Evolutionary conservation across 495 filamentous ascomycete genomes (phyloP).

Genomic region (Hypoxylon subgilvum): DNA sequence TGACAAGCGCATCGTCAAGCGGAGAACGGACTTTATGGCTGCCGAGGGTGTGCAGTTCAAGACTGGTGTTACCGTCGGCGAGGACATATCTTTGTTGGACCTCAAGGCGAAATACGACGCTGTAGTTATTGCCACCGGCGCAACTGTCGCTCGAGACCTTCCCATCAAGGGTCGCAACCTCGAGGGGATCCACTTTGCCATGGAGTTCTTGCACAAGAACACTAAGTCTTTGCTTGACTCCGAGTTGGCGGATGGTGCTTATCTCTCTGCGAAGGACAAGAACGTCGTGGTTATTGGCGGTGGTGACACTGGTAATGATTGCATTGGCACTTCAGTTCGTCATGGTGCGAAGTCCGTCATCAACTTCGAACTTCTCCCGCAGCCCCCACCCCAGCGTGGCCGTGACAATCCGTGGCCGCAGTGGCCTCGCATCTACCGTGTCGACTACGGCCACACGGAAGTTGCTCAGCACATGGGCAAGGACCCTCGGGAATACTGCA

Average conservation of each 20-base stretch:
- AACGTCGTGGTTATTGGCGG: constrained; percentile 97
- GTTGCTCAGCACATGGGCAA: constrained; percentile 97
- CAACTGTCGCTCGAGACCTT: constrained; percentile 94
- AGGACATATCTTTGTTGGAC: constrained; percentile 76
- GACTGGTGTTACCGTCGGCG: constrained; percentile 77
- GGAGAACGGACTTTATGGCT: constrained; percentile 94
- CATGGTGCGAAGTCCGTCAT: constrained; percentile 95
- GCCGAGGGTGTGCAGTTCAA: constrained; percentile 87
- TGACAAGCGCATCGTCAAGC: constrained; percentile 97
- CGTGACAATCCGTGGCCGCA: constrained; percentile 99
- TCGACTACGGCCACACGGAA: constrained; percentile 96
- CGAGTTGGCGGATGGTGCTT: constrained; percentile 79
- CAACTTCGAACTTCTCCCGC: constrained; percentile 97
- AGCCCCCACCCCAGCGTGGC: constrained; percentile 91
- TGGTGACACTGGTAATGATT: constrained; percentile 99
- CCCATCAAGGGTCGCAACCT: constrained; percentile 91
- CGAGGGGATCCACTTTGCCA: constrained; percentile 94
- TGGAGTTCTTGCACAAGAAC: constrained; percentile 98
- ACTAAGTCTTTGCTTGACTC: constrained; percentile 98
- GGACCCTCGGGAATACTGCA: constrained; percentile 97
- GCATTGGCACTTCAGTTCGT: constrained; percentile 97
- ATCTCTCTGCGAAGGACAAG: constrained; percentile 97
- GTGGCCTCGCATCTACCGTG: constrained; percentile 98
- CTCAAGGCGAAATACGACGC: constrained; percentile 81
- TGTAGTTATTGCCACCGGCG: constrained; percentile 94